A percentile compares a stretch with the other conserved stretches of the same genome.
phyloP scores from a whole-genome alignment of 176 grass and related monocot genomes.

The Canna indica region DNA sequence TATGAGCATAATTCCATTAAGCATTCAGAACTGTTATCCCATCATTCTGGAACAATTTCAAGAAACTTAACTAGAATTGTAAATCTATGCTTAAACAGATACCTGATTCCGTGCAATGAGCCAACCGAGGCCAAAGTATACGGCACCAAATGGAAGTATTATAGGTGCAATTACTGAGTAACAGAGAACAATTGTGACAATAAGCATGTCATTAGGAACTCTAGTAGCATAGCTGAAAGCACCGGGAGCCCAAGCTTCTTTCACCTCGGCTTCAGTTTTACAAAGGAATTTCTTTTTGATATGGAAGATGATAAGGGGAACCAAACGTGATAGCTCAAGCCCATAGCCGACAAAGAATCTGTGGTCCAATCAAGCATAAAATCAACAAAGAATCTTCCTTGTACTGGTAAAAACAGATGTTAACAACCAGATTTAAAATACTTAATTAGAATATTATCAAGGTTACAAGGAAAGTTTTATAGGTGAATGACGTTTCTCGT shows the following conservation, averaged over 20 bases:
- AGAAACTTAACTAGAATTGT: too few relatives aligned
- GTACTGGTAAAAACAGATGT: constrained; percentile 9
- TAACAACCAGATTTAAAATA: not conserved
- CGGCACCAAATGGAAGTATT: constrained; percentile 74
- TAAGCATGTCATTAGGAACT: constrained; percentile 85
- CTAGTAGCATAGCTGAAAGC: constrained; percentile 61
- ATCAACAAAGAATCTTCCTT: constrained; percentile 15
- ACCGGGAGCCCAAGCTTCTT: constrained; percentile 66
- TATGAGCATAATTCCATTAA: too few relatives aligned
- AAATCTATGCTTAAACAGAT: too few relatives aligned
- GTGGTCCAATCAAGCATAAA: constrained; percentile 16
- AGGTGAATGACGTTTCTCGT: not conserved
- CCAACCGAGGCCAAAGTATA: constrained; percentile 86
- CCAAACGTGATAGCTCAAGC: constrained; percentile 78
- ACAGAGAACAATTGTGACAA: constrained; percentile 68
- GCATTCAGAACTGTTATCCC: too few relatives aligned
- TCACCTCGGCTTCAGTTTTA: constrained; percentile 82
- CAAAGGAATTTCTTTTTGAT: constrained; percentile 92
- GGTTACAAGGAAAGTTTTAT: not conserved
- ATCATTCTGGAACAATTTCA: too few relatives aligned
- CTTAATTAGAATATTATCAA: not conserved
- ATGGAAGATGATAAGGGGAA: constrained; percentile 85
- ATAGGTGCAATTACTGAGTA: constrained; percentile 86
- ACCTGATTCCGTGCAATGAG: constrained; percentile 80
- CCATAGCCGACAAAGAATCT: constrained; percentile 97